These are phyloP conservation scores for Litchi chinensis DNA, from an alignment of 345 rosid genomes.

Conservation along the genomic window DNA sequence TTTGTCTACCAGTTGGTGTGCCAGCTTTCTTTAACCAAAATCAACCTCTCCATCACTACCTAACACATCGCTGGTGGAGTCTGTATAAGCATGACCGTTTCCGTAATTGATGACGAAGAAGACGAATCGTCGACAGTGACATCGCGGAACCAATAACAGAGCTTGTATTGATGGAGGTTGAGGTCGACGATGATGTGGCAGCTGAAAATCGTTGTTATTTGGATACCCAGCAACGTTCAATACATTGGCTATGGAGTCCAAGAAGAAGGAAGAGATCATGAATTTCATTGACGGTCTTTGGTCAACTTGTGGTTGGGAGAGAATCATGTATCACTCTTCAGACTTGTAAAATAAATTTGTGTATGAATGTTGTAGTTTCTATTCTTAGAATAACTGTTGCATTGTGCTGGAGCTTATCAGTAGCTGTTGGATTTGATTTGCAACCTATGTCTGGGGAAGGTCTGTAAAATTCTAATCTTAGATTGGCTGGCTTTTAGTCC, in stretches of 20 bases:
- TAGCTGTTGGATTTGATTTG: neutral
- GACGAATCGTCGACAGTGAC: too few species aligned
- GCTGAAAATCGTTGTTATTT: neutral
- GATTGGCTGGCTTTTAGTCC: neutral
- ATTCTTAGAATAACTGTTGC: neutral
- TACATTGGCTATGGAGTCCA: slow-evolving; percentile 62
- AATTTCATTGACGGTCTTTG: slow-evolving; percentile 59
- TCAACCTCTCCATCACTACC: too few species aligned
- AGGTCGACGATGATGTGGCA: too few species aligned
- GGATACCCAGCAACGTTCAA: slow-evolving; percentile 63
- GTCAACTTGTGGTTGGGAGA: slow-evolving; percentile 51
- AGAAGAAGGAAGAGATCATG: slow-evolving; percentile 51
- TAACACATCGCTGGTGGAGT: too few species aligned
- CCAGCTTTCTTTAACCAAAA: too few species aligned
- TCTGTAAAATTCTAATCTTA: too few species aligned
- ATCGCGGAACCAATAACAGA: too few species aligned
- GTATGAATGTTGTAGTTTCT: neutral
- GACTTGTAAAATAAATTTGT: neutral
- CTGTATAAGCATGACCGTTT: too few species aligned
- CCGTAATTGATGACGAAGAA: too few species aligned
- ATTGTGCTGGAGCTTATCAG: neutral
- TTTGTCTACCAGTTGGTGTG: too few species aligned
- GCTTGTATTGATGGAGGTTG: too few species aligned
- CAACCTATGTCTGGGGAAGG: too few species aligned
- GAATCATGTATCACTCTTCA: slow-evolving; percentile 15